Conservation (phyloP, 371 early-diverging fungal species). For the Smittium mucronatum region DNA sequence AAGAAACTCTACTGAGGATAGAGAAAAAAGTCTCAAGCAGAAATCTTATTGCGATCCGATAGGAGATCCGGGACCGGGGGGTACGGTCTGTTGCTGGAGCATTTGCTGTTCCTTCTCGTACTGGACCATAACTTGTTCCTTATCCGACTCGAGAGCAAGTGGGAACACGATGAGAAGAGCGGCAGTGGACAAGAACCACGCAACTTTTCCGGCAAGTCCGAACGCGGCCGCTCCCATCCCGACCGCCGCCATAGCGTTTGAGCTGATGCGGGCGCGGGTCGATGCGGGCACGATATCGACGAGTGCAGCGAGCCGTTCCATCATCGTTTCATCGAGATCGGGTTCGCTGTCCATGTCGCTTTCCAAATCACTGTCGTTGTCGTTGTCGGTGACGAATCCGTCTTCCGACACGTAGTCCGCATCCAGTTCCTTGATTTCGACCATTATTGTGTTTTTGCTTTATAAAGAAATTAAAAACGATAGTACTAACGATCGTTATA, state of each 20-base stretch:
- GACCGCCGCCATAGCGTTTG: conserved; percentile 37
- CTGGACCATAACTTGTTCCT: conserved; percentile 59
- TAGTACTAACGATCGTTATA: too few species aligned
- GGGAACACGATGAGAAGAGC: conserved; percentile 63
- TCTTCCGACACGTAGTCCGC: conserved; percentile 20
- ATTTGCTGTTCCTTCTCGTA: conserved; percentile 45
- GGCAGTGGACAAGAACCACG: conserved; percentile 69
- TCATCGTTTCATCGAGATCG: conserved; percentile 43
- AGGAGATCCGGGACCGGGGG: not conserved
- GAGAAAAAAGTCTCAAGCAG: too few species aligned
- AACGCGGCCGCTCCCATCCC: conserved; percentile 43
- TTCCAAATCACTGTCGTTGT: conserved; percentile 31
- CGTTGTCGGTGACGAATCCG: conserved; percentile 16
- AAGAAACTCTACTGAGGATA: too few species aligned
- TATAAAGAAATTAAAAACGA: too few species aligned
- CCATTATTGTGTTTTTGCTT: too few species aligned
- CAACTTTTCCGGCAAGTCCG: conserved; percentile 52
- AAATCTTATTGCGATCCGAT: too few species aligned
- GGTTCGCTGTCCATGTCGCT: conserved; percentile 39
- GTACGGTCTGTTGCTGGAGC: conserved; percentile 5
- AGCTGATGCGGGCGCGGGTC: conserved; percentile 44
- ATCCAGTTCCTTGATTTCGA: conserved; percentile 20
- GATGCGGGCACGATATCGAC: conserved; percentile 60
- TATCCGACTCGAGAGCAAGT: conserved; percentile 56
- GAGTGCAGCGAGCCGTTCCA: conserved; percentile 58